phyloP scores from a whole-genome alignment of 148 eudicot genomes.

The Hydrangea macrophylla region DNA sequence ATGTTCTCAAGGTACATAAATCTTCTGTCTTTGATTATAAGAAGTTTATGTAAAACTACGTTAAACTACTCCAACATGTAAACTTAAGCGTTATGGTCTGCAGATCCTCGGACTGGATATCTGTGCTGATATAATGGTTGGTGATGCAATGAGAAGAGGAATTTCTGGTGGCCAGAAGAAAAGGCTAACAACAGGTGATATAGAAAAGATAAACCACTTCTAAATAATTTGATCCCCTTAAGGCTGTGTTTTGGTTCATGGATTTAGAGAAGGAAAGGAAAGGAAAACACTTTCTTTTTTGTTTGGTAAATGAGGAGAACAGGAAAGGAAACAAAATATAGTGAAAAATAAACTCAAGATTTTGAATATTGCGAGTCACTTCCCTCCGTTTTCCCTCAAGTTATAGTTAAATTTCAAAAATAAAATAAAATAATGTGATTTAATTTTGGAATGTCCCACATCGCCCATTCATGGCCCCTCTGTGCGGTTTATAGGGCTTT shows the following conservation, averaged over 20 bases:
- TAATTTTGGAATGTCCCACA: too few species aligned
- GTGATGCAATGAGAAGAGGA: constrained; percentile 86
- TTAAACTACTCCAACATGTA: background rate
- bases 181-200: constrained; percentile 71
- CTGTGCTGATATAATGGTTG: constrained; percentile 67
- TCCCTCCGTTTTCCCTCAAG: too few species aligned
- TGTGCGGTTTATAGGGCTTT: too few species aligned
- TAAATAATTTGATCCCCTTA: background rate
- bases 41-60: background rate
- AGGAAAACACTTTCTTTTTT: background rate
- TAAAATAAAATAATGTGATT: too few species aligned
- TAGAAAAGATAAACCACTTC: background rate
- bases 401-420: too few species aligned
- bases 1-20: constrained; percentile 66
- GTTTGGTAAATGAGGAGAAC: too few species aligned
- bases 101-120: constrained; percentile 85
- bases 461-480: too few species aligned
- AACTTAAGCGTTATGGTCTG: background rate
- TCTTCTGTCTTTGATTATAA: background rate
- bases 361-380: too few species aligned
- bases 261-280: too few species aligned
- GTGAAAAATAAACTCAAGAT: too few species aligned
- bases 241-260: too few species aligned
- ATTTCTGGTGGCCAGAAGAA: constrained; percentile 87
- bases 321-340: too few species aligned